Conservation (phyloP, 2,329 filamentous ascomycete species). For the Alternaria ethzedia region DNA sequence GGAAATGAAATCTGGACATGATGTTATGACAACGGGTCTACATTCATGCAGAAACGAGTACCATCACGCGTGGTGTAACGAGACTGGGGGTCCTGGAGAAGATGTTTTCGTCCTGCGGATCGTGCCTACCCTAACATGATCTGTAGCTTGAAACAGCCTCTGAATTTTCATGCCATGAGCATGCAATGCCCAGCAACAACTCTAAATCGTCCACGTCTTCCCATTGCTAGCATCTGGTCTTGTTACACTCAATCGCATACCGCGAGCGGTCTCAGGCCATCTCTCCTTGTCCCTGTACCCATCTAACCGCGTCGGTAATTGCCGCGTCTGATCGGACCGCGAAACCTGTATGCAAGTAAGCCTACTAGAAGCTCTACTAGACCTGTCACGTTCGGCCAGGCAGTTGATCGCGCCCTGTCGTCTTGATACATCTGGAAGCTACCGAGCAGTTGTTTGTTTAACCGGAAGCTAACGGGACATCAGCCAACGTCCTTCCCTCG, state of each 20-base stretch:
- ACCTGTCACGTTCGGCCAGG: background rate
- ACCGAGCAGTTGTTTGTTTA: background rate
- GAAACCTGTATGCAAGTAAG: conserved; percentile 1
- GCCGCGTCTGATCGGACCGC: conserved; percentile 11
- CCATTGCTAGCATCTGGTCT: background rate
- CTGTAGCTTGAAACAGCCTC: background rate
- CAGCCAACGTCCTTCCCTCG: conserved; percentile 14
- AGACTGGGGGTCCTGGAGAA: background rate
- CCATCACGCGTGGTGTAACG: background rate
- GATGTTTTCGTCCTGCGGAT: background rate
- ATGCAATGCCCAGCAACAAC: background rate
- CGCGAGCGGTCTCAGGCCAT: background rate
- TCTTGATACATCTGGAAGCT: conserved; percentile 3
- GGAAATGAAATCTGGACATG: background rate
- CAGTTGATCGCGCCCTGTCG: background rate
- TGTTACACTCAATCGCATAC: background rate
- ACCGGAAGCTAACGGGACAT: conserved; percentile 15
- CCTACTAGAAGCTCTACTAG: background rate
- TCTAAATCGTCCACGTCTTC: background rate
- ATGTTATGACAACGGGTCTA: background rate
- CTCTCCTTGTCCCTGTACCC: background rate
- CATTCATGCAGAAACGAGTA: background rate
- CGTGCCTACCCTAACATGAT: background rate
- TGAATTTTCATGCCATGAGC: background rate
- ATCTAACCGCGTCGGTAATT: conserved; percentile 1